Evolutionary conservation across 2,329 filamentous ascomycete genomes (phyloP).

Genomic region (Colletotrichum sojae): DNA sequence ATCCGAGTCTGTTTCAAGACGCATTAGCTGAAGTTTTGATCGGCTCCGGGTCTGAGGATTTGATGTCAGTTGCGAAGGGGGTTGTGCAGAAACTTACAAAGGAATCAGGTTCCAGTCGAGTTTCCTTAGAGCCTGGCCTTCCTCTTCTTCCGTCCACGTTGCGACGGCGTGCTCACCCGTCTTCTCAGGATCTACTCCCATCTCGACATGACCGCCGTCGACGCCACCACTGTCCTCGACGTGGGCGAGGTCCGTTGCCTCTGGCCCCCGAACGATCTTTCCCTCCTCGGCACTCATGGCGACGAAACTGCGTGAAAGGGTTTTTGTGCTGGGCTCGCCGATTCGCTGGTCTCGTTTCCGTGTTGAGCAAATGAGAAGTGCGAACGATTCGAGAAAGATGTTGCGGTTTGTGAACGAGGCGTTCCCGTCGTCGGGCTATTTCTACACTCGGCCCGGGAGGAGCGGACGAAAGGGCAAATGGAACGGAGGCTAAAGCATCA

Average conservation of each 20-base stretch:
- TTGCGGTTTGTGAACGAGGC: too few species aligned
- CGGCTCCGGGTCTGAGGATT: not conserved
- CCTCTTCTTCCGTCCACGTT: constrained; percentile 27
- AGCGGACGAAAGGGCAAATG: too few species aligned
- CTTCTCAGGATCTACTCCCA: not conserved
- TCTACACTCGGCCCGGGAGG: too few species aligned
- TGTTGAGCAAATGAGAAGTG: too few species aligned
- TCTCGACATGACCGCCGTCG: not conserved
- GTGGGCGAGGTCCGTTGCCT: not conserved
- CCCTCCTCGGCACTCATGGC: not conserved
- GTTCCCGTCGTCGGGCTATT: too few species aligned
- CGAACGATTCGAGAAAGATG: too few species aligned
- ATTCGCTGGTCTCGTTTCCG: too few species aligned
- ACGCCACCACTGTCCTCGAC: not conserved
- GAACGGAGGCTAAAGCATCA: too few species aligned
- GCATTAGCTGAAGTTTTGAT: not conserved
- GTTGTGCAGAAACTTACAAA: constrained; percentile 10
- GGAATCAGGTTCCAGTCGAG: constrained; percentile 30
- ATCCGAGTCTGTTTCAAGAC: not conserved
- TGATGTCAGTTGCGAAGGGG: not conserved
- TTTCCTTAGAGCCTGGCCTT: constrained; percentile 21
- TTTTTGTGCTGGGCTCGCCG: too few species aligned
- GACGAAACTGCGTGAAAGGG: too few species aligned
- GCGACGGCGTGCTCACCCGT: too few species aligned
- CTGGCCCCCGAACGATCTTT: not conserved